Percentiles rank a stretch among this genome's conserved stretches.
phyloP scores from a whole-genome alignment of 2,329 filamentous ascomycete species.

The Colletotrichum karsti region DNA sequence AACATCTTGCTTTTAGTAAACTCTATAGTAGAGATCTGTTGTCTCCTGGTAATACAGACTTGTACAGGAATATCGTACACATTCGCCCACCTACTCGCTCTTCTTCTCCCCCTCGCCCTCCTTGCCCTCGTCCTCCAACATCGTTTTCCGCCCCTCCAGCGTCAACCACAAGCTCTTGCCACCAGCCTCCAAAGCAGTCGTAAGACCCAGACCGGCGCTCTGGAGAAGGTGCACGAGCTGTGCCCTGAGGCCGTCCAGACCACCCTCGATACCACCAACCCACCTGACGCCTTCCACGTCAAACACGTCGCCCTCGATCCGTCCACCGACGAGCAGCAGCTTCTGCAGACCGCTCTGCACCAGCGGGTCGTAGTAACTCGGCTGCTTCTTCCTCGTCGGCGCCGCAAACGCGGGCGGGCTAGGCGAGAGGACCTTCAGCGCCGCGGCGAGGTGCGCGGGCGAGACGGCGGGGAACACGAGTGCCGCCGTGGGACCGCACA shows the following conservation, averaged over 20 bases:
- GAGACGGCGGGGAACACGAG: slow-evolving; percentile 85
- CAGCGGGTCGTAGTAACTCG: slow-evolving; percentile 80
- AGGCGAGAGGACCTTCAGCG: slow-evolving; percentile 80
- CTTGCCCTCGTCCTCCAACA: slow-evolving; percentile 73
- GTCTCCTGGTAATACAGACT: slow-evolving; percentile 27
- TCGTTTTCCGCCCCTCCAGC: slow-evolving; percentile 81
- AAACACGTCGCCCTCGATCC: slow-evolving; percentile 86
- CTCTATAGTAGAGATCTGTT: slow-evolving; percentile 24
- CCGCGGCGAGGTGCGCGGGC: slow-evolving; percentile 83
- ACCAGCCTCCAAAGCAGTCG: slow-evolving; percentile 80
- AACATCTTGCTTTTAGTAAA: not conserved
- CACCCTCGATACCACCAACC: slow-evolving; percentile 80
- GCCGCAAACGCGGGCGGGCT: slow-evolving; percentile 77
- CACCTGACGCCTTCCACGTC: slow-evolving; percentile 74
- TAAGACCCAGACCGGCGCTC: slow-evolving; percentile 79
- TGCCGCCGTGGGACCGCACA: slow-evolving; percentile 83
- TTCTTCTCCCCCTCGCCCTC: slow-evolving; percentile 28
- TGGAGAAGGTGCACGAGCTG: slow-evolving; percentile 86
- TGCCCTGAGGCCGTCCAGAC: slow-evolving; percentile 80
- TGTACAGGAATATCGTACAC: slow-evolving; percentile 31
- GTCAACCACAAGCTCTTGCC: slow-evolving; percentile 87
- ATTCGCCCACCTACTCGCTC: slow-evolving; percentile 3
- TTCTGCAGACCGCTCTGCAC: slow-evolving; percentile 89
- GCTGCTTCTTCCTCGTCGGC: slow-evolving; percentile 78
- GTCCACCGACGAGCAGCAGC: slow-evolving; percentile 84